These are phyloP conservation scores for Aspergillus campestris DNA, from an alignment of 495 filamentous ascomycete species.

Conservation along the genomic window DNA sequence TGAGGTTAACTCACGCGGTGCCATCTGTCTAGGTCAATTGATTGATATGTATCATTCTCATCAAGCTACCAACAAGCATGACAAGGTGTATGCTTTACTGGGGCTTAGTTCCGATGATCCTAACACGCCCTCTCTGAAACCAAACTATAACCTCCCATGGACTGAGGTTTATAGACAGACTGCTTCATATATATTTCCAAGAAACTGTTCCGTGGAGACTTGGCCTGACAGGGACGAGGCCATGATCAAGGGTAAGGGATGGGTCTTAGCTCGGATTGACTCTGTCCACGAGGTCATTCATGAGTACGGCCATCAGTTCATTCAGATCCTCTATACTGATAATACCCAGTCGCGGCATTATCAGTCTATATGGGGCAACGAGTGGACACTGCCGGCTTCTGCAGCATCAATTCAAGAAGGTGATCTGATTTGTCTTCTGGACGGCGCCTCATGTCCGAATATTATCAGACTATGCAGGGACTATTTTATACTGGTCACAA, in stretches of 20 bases:
- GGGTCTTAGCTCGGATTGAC: neutral
- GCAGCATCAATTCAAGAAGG: neutral
- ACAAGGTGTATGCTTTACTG: conserved; percentile 31
- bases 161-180: conserved; percentile 12
- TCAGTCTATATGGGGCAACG: too few relatives aligned
- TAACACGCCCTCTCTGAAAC: conserved; percentile 5
- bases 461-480: neutral
- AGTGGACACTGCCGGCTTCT: neutral
- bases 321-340: too few relatives aligned
- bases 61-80: conserved; percentile 18
- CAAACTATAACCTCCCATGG: conserved; percentile 14
- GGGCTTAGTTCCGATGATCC: conserved; percentile 20
- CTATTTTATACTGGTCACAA: neutral
- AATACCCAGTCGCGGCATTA: too few relatives aligned
- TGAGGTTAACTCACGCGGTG: conserved; percentile 3
- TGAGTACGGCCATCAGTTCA: too few relatives aligned
- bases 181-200: conserved; percentile 9
- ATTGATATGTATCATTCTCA: conserved; percentile 26
- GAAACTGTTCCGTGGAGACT: conserved; percentile 11
- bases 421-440: neutral
- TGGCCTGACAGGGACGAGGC: conserved; percentile 8
- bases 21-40: conserved; percentile 20
- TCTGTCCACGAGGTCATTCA: neutral
- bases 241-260: conserved; percentile 15
- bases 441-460: neutral